Evolutionary conservation across 1,139 yeast species (phyloP).

Genomic region (Lodderomyces theae): DNA sequence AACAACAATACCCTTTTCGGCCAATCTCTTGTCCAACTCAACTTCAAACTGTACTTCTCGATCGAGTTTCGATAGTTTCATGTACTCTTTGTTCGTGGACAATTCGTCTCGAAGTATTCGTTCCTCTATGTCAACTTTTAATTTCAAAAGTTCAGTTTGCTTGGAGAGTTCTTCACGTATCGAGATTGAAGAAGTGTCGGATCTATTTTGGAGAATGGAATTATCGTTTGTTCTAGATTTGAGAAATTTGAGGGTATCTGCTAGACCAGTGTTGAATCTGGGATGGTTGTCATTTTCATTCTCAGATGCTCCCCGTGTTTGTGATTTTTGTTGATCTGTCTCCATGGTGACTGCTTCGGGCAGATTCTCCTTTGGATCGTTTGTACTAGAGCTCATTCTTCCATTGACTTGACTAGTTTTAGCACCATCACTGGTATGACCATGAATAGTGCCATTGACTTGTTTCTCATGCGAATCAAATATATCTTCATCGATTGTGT

Average conservation of each 20-base stretch:
- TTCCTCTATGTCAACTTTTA: constrained; percentile 38
- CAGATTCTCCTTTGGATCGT: too few relatives aligned
- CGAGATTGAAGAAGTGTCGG: constrained; percentile 26
- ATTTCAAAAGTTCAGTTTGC: constrained; percentile 32
- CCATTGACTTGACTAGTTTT: not conserved
- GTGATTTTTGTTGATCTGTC: too few relatives aligned
- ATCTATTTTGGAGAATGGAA: not conserved
- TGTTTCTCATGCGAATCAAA: not conserved
- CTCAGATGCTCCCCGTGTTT: too few relatives aligned
- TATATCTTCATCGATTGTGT: constrained; percentile 1
- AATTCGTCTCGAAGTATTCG: constrained; percentile 41
- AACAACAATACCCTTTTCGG: constrained; percentile 25
- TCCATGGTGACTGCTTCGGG: too few relatives aligned
- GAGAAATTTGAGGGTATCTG: constrained; percentile 55
- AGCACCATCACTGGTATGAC: not conserved
- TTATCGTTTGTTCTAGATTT: constrained; percentile 28
- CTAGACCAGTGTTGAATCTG: constrained; percentile 49
- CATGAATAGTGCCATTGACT: not conserved
- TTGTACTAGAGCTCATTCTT: too few relatives aligned
- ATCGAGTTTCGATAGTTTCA: constrained; percentile 29
- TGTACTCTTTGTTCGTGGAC: constrained; percentile 29
- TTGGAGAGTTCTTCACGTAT: constrained; percentile 27
- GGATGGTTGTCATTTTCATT: constrained; percentile 13
- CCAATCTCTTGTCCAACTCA: constrained; percentile 30
- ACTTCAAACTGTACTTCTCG: constrained; percentile 27